phyloP scores from a whole-genome alignment of 345 rosid genomes.

The Eucalyptus pauciflora region DNA sequence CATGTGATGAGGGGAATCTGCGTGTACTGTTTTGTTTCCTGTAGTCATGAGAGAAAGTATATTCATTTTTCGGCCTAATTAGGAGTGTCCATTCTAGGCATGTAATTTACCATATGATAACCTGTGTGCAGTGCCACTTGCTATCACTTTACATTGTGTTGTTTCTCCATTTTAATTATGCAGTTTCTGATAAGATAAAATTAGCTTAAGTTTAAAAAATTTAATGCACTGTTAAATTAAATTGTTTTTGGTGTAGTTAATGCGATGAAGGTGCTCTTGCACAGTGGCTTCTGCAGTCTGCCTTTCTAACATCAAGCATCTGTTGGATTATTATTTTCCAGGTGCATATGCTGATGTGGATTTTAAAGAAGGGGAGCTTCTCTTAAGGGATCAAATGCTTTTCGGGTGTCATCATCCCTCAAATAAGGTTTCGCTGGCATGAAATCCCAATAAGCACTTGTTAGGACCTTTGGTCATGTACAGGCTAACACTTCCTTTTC shows the following conservation, averaged over 20 bases:
- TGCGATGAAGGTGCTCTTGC: neutral
- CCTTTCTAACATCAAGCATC: neutral
- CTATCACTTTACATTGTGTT: neutral
- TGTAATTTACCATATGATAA: neutral
- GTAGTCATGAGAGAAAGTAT: neutral
- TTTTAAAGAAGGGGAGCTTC: conserved; percentile 59
- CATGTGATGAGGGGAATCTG: neutral
- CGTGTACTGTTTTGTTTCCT: neutral
- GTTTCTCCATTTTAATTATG: neutral
- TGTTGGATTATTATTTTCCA: conserved; percentile 4
- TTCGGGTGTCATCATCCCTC: conserved; percentile 68
- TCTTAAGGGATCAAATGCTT: conserved; percentile 75
- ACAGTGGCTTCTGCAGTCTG: neutral
- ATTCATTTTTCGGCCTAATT: neutral
- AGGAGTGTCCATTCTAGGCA: neutral
- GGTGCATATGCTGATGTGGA: conserved; percentile 60
- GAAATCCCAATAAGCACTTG: neutral
- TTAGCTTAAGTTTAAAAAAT: neutral
- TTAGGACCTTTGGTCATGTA: neutral
- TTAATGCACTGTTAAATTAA: neutral
- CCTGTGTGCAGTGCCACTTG: neutral
- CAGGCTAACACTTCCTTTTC: neutral
- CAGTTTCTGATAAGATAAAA: neutral
- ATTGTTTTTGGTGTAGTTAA: neutral
- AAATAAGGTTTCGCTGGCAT: conserved; percentile 41